A percentile compares a stretch with the other conserved stretches of the same genome.
These are phyloP conservation scores for Sisymbrium irio DNA, from an alignment of 345 rosid genomes.

Conservation along the genomic window DNA sequence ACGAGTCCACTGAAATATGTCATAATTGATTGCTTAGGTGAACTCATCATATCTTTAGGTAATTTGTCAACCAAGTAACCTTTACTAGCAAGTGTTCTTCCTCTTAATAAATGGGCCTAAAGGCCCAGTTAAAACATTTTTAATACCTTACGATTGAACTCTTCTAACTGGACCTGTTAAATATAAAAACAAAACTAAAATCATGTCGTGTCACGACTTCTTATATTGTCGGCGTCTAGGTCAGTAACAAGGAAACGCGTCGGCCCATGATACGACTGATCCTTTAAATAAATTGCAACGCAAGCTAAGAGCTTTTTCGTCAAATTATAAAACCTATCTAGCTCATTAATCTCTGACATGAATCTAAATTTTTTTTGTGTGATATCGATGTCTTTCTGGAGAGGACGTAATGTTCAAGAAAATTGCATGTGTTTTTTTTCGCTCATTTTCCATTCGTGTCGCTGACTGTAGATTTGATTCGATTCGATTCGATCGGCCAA, in stretches of 20 bases:
- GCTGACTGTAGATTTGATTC: not conserved
- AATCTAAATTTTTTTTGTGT: not conserved
- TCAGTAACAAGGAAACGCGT: not conserved
- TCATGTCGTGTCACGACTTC: not conserved
- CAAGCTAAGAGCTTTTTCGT: not conserved
- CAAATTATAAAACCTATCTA: not conserved
- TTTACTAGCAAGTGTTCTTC: too few species aligned
- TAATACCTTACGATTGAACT: too few species aligned
- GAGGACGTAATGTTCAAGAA: slow-evolving; percentile 7
- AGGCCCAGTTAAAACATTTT: too few species aligned
- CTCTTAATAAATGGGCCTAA: too few species aligned
- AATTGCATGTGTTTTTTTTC: not conserved
- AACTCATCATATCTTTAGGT: too few species aligned
- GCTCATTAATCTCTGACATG: slow-evolving; percentile 2
- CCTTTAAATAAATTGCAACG: not conserved
- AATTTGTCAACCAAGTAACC: too few species aligned
- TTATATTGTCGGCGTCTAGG: not conserved
- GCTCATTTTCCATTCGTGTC: not conserved
- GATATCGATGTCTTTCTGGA: not conserved
- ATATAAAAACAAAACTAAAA: not conserved
- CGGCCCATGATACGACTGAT: not conserved
- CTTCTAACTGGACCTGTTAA: too few species aligned
- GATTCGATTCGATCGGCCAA: not conserved
- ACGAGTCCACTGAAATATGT: too few species aligned
- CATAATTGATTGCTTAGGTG: too few species aligned